Evolutionary conservation across 257 asterid genomes (phyloP), one percentile per base, ranked within the genome.

Genomic region (Solanum paucissectum): DNA sequence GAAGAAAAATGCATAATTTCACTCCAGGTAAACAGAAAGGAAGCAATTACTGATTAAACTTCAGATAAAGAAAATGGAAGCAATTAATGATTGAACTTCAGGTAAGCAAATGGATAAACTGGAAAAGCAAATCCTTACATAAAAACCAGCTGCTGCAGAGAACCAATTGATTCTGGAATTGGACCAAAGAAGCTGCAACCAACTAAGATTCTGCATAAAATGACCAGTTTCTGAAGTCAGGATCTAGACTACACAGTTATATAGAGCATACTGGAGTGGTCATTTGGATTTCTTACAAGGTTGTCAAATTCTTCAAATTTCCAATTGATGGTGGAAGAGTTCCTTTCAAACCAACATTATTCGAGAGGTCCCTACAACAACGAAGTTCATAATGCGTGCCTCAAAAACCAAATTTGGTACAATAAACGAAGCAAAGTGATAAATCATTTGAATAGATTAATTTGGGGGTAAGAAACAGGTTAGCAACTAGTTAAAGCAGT

Each of bases 131-230:
- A 32, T 84, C 33, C 95, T 92, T 92, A 96, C 99, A 96, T 44
- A 89, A 88, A 95, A n/a, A 89, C 91, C 85, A 96, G 97, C 89
- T 92, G 94, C 55, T 89, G 89, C 74, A 96, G 95, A 84, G 98
- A 93, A 82, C 98, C 98, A 44, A 96, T 87, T 79, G 98, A 90
- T 86, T 93, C 94, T 3, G 98, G 99, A 86, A 96, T 96, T 66
- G 94, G 95, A 66, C 99, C 99, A 36, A 83, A 96, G 85, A 96
- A 94, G 92, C 96, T 91, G 93, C 99, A 95, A 68, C 98, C 95
- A 33, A 96, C 89, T 94, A 96, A 91, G 83, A 95, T 93, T 90
- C 99, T 96, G 87, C 94, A 87, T 40, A 87, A 62, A 90, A 73
- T 27, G 40, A 27, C 85, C 85, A 79, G 64, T 36, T 87, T 66